These are phyloP conservation scores for Deuterostichococcus epilithicus DNA, from an alignment of 139 green algal species.

Conservation along the genomic window DNA sequence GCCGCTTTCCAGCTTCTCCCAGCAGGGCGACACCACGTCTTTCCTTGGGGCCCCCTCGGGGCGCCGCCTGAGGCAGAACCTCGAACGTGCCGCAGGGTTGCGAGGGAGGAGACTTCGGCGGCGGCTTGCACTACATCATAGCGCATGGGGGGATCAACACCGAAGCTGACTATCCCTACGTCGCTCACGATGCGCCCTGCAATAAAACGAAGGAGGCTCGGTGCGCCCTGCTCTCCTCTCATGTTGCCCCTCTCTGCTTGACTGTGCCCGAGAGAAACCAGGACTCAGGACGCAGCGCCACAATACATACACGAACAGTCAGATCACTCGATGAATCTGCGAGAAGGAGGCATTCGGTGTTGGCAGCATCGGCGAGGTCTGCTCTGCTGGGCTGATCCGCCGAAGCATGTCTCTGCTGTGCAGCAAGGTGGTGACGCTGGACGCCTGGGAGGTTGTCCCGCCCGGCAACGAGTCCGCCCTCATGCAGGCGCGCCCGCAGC, in stretches of 20 bases:
- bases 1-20: no score
- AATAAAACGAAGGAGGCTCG: neutral
- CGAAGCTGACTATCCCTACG: slow-evolving; percentile 32
- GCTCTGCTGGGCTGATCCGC: no score
- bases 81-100: neutral
- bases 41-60: neutral
- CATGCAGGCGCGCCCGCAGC: slow-evolving; percentile 27
- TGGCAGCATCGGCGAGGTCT: no score
- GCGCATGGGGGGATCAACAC: slow-evolving; percentile 44
- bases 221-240: neutral
- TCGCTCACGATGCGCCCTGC: slow-evolving; percentile 4
- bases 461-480: slow-evolving; percentile 46
- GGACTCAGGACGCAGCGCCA: no score
- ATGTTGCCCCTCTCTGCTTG: neutral
- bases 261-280: no score
- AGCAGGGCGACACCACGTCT: no score
- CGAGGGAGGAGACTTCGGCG: slow-evolving; percentile 20
- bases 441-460: slow-evolving; percentile 75
- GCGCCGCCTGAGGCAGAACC: neutral
- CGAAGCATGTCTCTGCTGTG: neutral
- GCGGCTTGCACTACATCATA: slow-evolving; percentile 43
- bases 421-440: slow-evolving; percentile 50
- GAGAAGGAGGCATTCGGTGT: no score
- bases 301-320: no score
- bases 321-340: no score